These are phyloP conservation scores for Abortiporus biennis DNA, from an alignment of 1,284 basidiomycete genomes.

Conservation along the genomic window DNA sequence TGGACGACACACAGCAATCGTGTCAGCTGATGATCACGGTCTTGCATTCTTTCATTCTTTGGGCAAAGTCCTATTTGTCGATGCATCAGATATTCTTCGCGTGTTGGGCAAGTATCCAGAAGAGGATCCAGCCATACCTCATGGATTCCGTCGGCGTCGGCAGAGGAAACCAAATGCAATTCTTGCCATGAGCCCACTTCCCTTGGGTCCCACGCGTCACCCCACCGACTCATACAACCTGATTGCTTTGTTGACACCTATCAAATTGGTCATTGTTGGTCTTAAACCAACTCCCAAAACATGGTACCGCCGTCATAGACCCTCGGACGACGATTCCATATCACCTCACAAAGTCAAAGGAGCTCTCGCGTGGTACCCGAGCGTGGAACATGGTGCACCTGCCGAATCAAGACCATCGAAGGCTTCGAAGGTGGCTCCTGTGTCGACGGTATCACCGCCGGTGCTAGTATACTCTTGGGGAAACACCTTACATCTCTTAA, in stretches of 20 bases:
- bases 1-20: slow-evolving; percentile 87
- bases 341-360: slow-evolving; percentile 48
- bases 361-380: slow-evolving; percentile 76
- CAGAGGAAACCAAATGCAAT: slow-evolving; percentile 51
- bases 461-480: slow-evolving; percentile 85
- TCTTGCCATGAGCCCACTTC: slow-evolving; percentile 77
- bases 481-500: slow-evolving; percentile 54
- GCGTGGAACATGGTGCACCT: slow-evolving; percentile 26
- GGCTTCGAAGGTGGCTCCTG: slow-evolving; percentile 18
- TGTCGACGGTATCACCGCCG: slow-evolving; percentile 34
- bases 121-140: slow-evolving; percentile 32
- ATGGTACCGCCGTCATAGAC: slow-evolving; percentile 82
- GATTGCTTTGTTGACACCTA: slow-evolving; percentile 82
- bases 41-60: slow-evolving; percentile 95
- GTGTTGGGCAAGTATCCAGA: slow-evolving; percentile 90
- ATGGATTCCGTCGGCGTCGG: slow-evolving; percentile 23
- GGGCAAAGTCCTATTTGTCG: slow-evolving; percentile 93
- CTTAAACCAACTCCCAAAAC: slow-evolving; percentile 90
- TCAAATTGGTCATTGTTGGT: slow-evolving; percentile 91
- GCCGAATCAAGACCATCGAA: slow-evolving; percentile 3
- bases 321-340: slow-evolving; percentile 36
- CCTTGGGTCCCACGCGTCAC: slow-evolving; percentile 74
- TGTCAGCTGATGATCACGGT: slow-evolving; percentile 88
- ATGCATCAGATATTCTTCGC: slow-evolving; percentile 90
- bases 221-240: slow-evolving; percentile 81